A percentile compares a stretch with the other conserved stretches of the same genome.
Evolutionary conservation across 129 eudicot species (phyloP).

Genomic region (Arctium lappa): DNA sequence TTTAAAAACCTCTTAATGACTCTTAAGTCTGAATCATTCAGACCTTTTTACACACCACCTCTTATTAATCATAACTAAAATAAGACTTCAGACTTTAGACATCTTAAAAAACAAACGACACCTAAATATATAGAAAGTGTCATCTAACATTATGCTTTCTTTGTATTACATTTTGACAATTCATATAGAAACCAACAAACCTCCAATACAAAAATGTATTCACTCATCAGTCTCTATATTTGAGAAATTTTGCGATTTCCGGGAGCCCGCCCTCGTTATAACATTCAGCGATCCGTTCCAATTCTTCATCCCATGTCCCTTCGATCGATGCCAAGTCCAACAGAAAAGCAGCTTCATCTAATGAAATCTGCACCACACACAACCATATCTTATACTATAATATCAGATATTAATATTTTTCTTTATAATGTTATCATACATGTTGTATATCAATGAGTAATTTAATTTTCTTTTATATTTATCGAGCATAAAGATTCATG

Average conservation of each 20-base stretch:
- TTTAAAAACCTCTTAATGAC: no score
- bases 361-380: slow-evolving; percentile 49
- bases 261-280: slow-evolving; percentile 67
- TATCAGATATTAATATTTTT: no score
- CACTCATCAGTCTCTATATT: slow-evolving; percentile 50
- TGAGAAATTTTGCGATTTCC: slow-evolving; percentile 77
- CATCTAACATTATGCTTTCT: not conserved
- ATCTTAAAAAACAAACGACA: no score
- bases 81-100: no score
- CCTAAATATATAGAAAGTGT: not conserved
- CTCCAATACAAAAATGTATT: not conserved
- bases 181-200: not conserved
- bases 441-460: no score
- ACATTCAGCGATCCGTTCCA: slow-evolving; percentile 82
- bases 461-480: no score
- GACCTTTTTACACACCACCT: no score
- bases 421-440: no score
- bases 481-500: no score
- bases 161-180: not conserved
- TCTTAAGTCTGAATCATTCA: no score
- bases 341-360: slow-evolving; percentile 95
- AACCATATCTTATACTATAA: not conserved
- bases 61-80: no score
- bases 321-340: slow-evolving; percentile 88
- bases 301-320: slow-evolving; percentile 78